Percentiles rank a stretch among this genome's conserved stretches.
Evolutionary conservation across 129 eudicot genomes (phyloP).

Genomic region (Saussurea involucrata): DNA sequence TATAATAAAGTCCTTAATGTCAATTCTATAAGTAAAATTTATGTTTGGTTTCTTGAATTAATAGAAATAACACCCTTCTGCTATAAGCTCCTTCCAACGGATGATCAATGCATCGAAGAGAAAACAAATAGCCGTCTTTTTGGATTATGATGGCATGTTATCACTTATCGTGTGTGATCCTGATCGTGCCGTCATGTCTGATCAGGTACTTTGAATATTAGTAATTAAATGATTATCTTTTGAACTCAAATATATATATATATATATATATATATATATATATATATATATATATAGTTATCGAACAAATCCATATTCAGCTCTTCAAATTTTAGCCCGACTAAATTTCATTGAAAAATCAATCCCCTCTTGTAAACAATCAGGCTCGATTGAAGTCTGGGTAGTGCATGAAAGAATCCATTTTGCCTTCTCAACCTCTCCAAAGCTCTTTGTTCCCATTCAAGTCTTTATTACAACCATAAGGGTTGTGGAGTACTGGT

Average conservation of each 20-base stretch:
- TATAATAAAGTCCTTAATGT: background rate
- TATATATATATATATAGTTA: no score
- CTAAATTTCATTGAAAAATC: no score
- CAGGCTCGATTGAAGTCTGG: no score
- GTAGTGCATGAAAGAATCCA: no score
- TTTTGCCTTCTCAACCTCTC: no score
- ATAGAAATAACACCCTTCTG: conserved; percentile 70
- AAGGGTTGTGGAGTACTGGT: no score
- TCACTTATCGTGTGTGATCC: conserved; percentile 81
- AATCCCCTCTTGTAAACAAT: no score
- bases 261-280: no score
- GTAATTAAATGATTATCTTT: background rate
- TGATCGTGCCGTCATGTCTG: conserved; percentile 80
- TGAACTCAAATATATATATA: background rate
- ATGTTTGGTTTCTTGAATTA: background rate
- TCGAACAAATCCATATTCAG: no score
- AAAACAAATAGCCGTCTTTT: conserved; percentile 57
- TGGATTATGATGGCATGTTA: conserved; percentile 84
- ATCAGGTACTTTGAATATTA: conserved; percentile 34
- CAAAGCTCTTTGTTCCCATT: no score
- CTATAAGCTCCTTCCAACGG: conserved; percentile 40
- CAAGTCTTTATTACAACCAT: no score
- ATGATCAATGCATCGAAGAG: conserved; percentile 44
- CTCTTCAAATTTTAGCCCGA: no score
- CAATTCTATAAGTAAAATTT: background rate